Evolutionary conservation across 2,329 filamentous ascomycete species (phyloP).

Genomic region (Cercospora sojina): DNA sequence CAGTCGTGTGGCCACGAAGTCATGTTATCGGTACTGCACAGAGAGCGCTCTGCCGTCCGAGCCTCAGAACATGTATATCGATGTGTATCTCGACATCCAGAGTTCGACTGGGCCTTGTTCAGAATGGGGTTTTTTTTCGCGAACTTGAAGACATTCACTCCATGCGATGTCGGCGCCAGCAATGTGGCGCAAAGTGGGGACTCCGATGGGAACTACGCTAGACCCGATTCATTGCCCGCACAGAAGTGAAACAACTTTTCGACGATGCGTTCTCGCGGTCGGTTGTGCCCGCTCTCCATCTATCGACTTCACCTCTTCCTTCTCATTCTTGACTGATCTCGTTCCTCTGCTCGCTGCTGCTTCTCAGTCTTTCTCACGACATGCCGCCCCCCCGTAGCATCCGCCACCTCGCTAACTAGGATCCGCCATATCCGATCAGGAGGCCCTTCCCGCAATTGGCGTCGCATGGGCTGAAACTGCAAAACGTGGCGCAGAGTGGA

Average conservation of each 20-base stretch:
- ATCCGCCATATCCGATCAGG: neutral
- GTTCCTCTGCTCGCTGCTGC: neutral
- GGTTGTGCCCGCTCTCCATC: neutral
- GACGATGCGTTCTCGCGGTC: neutral
- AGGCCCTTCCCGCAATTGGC: neutral
- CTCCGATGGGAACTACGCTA: neutral
- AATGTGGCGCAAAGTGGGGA: neutral
- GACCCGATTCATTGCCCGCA: neutral
- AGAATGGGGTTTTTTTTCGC: neutral
- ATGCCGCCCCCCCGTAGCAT: neutral
- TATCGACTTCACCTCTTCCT: slow-evolving; percentile 6
- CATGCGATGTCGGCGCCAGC: neutral
- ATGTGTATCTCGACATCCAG: neutral
- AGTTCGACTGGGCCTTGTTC: neutral
- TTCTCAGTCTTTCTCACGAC: neutral
- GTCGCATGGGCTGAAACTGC: slow-evolving; percentile 9
- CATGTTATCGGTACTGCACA: neutral
- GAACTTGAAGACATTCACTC: neutral
- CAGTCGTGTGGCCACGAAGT: neutral
- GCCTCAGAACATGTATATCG: neutral
- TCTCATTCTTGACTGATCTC: neutral
- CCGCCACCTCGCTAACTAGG: neutral
- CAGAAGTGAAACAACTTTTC: neutral
- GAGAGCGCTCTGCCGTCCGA: neutral
- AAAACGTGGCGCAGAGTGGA: slow-evolving; percentile 5